Percentiles rank a stretch among this genome's conserved stretches.
Conservation (phyloP, 2,329 filamentous ascomycete genomes). For the Eurotiales sp. region DNA sequence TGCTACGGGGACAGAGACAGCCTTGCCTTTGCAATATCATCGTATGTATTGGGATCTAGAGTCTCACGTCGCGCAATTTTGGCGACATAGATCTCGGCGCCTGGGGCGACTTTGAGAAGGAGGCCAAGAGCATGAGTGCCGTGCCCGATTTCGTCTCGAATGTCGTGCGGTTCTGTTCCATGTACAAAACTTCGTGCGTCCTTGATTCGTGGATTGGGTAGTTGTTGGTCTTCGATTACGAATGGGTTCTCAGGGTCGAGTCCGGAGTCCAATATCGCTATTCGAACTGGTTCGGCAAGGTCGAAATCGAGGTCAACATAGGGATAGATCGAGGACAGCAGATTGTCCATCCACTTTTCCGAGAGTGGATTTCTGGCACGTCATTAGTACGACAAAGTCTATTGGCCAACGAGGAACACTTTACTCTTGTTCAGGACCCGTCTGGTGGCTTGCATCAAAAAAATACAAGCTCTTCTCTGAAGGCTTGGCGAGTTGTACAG, state of each 20-base stretch:
- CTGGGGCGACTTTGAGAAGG: conserved; percentile 12
- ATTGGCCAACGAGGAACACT: too few relatives aligned
- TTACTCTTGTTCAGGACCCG: too few relatives aligned
- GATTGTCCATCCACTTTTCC: too few relatives aligned
- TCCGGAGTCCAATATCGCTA: not conserved
- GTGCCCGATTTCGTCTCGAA: conserved; percentile 11
- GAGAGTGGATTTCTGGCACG: too few relatives aligned
- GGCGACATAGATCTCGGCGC: conserved; percentile 17
- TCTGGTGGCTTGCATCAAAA: too few relatives aligned
- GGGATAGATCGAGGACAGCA: too few relatives aligned
- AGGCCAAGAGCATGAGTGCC: conserved; percentile 16
- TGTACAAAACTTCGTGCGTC: too few relatives aligned
- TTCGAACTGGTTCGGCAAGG: not conserved
- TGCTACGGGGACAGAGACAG: not conserved
- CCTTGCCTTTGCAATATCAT: not conserved
- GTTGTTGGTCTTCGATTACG: not conserved
- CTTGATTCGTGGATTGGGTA: too few relatives aligned
- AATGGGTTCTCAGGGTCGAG: not conserved
- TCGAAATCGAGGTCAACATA: too few relatives aligned
- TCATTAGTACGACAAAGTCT: too few relatives aligned
- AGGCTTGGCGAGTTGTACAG: too few relatives aligned
- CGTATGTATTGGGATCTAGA: not conserved
- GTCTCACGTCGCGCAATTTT: conserved; percentile 1
- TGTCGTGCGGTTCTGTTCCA: not conserved
- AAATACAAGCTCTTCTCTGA: too few relatives aligned